phyloP scores from a whole-genome alignment of 495 filamentous ascomycete genomes.

The Sporormia fimetaria region DNA sequence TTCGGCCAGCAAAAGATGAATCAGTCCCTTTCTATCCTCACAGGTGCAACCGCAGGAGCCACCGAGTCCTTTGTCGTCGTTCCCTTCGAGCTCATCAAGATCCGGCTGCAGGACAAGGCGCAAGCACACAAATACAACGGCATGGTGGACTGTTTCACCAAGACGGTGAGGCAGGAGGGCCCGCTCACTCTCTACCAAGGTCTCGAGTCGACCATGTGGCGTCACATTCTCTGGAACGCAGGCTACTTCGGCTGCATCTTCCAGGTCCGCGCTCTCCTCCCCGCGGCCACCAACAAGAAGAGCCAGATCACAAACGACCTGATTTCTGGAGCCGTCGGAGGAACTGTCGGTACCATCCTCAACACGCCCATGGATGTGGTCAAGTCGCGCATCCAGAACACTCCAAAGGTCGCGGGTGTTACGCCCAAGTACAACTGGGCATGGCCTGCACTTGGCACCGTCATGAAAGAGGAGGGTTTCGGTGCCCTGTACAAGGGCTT shows the following conservation, averaged over 20 bases:
- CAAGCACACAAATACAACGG: constrained; percentile 91
- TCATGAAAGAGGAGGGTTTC: constrained; percentile 90
- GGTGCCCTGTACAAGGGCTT: constrained; percentile 93
- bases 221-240: constrained; percentile 92
- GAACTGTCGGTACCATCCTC: constrained; percentile 82
- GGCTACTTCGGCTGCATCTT: constrained; percentile 98
- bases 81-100: constrained; percentile 91
- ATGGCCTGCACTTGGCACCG: constrained; percentile 68
- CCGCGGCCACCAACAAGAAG: constrained; percentile 64
- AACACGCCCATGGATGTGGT: constrained; percentile 98
- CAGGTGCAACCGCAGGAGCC: constrained; percentile 86
- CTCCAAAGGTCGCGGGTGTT: constrained; percentile 61
- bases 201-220: constrained; percentile 90
- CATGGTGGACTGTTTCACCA: constrained; percentile 77
- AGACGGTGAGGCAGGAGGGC: constrained; percentile 77
- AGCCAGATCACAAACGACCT: constrained; percentile 77
- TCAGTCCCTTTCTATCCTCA: constrained; percentile 77
- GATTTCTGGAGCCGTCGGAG: constrained; percentile 74
- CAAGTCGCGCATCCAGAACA: constrained; percentile 95
- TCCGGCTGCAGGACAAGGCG: constrained; percentile 88
- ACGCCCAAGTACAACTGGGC: constrained; percentile 97
- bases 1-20: constrained; percentile 82
- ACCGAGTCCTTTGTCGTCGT: constrained; percentile 94
- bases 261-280: constrained; percentile 78
- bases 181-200: constrained; percentile 88